Evolutionary conservation across 2,329 filamentous ascomycete species (phyloP).

Genomic region (Coniochaeta prunicola): DNA sequence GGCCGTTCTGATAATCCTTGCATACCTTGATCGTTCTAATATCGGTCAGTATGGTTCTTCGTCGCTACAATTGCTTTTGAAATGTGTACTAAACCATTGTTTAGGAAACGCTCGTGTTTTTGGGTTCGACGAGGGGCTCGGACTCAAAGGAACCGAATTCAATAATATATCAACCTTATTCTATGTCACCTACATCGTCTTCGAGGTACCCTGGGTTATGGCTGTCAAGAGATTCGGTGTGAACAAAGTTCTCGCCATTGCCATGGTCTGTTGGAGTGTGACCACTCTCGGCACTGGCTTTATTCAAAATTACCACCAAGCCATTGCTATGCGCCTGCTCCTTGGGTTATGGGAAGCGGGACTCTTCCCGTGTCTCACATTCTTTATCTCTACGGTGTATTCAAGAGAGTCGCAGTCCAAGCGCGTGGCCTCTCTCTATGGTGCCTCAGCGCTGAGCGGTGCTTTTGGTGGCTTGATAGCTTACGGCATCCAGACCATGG

Average conservation of each 20-base stretch:
- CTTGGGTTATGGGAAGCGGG: background rate
- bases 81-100: background rate
- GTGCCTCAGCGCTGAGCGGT: background rate
- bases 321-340: background rate
- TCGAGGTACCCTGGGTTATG: background rate
- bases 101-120: background rate
- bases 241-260: background rate
- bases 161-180: background rate
- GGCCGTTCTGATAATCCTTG: background rate
- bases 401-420: background rate
- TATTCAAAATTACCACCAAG: background rate
- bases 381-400: background rate
- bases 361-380: background rate
- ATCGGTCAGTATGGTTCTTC: background rate
- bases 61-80: background rate
- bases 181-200: background rate
- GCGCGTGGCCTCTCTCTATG: background rate
- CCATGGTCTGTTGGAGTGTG: background rate
- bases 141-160: background rate
- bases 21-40: background rate
- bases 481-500: constrained; percentile 1
- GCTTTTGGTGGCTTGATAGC: background rate
- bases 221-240: background rate
- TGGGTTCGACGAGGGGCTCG: background rate
- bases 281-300: background rate